Base-by-base conservation (phyloP, 2,329 filamentous ascomycete genomes). In the Microcyclospora tardicrescens region DNA sequence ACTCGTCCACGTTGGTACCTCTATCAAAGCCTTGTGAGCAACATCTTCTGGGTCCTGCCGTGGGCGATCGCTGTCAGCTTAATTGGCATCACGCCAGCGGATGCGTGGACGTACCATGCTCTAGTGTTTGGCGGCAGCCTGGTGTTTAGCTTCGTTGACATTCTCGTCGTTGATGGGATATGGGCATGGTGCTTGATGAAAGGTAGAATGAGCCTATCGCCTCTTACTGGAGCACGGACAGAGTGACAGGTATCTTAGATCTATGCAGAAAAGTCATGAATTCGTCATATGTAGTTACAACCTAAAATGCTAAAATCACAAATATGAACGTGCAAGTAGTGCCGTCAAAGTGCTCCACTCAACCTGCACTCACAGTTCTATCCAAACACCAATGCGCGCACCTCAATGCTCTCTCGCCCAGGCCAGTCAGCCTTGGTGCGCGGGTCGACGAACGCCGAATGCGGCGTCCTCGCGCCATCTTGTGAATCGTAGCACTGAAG, bases 371-470 rank as follows among this genome's bases (percentile, higher is more conserved):
- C 19, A 24, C 19, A 24, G 19, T 8, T 32, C 28, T 34, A 58
- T 14, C 55, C 55, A 68, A 94, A 93, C 0, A 94, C 82, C 58
- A 95, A 66, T 15, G 84, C 77, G 50, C 87, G 72, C 12, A 94
- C 82, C 61, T 95, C 87, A 56, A 95, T 93, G 57, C 85, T 94
- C 67, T 93, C 83, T 45, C 87, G 69, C 0, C 73, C 74, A 47
- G 53, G 56, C 54, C 55, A 60, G 4, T 79, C 83, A 29, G 77
- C 77, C 13, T 76, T 70, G 1, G 82, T 84, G 47, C 79, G 67
- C 1, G 81, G 78, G 57, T 95, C 81, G 28, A 69, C 66, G 61
- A 95, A 95, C 0, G 86, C 85, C 12, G 79, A 77, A 63, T 93
- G 84, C 12, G 84, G 77, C 34, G 63, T 65, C 40, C 57, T 41